phyloP scores from a whole-genome alignment of 73 alveolate species.

The Uronychia binucleata region DNA sequence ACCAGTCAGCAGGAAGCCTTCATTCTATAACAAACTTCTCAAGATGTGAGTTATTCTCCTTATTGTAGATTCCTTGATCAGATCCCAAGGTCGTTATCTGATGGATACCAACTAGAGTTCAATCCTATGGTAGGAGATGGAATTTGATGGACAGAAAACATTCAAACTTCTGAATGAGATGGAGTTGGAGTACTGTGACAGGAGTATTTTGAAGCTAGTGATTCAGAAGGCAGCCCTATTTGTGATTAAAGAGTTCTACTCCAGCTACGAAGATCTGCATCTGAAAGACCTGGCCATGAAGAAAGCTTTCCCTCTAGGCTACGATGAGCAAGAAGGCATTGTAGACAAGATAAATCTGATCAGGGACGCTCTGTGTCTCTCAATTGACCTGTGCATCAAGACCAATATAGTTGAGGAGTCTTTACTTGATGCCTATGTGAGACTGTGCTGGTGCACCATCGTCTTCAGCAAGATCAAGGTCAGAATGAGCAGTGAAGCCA shows the following conservation, averaged over 20 bases:
- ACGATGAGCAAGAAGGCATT: not conserved
- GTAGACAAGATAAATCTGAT: not conserved
- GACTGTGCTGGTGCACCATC: not conserved
- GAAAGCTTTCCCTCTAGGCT: not conserved
- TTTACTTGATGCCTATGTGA: not conserved
- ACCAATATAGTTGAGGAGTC: too few species aligned
- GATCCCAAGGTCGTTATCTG: too few species aligned
- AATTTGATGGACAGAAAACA: not conserved
- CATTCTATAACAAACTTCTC: not conserved
- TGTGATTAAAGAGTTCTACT: not conserved
- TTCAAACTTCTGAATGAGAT: not conserved
- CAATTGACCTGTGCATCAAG: not conserved
- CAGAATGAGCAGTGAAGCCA: not conserved
- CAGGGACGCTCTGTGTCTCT: not conserved
- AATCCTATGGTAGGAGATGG: not conserved
- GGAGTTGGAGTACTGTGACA: not conserved
- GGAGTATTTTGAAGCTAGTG: not conserved
- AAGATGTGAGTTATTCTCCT: not conserved
- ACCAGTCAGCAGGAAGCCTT: not conserved
- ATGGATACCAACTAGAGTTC: not conserved
- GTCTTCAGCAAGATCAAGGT: not conserved
- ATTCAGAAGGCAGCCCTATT: not conserved
- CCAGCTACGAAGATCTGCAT: not conserved
- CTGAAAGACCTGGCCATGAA: not conserved
- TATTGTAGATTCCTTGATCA: too few species aligned